Evolutionary conservation across 177 flowering plant species (phyloP), one percentile per base, ranked within the genome.

Genomic region (Vitis hybrid): DNA sequence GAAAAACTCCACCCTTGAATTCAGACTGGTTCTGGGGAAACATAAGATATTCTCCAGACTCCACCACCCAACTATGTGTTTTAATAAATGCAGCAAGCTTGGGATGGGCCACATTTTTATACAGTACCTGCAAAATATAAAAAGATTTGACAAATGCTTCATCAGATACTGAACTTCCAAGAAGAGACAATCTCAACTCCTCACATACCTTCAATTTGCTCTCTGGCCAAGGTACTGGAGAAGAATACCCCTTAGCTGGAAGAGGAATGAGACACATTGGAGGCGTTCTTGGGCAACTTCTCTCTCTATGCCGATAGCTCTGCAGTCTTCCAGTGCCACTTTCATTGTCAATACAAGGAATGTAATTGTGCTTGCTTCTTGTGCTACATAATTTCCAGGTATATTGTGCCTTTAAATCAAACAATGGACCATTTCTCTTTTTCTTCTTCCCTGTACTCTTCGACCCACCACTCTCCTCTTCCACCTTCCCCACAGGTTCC

Each of bases 311-410:
- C 69, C 98, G 76, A 76, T 90, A 90, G 35, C 84, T 74, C 77
- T 85, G 93, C 63, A 82, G 62, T 82, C 70, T 93, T 61, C 81
- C 82, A 30, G 70, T 53, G 21, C 79, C 57, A 65, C 74, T 69
- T 64, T 95, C 98, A 71, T 84, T 71, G 69, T 95, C 99, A 58
- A 91, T 77, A 71, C 98, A 95, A 67, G 99, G 99, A 73, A 95
- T 84, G 76, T 93, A 95, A 72, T 91, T 93, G 54, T 93, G 88
- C 75, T 87, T 87, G 76, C 93, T 91, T 72, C 91, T 91, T 15
- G 87, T 81, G 63, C 64, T 84, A 74, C 99, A 95, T 50, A 80
- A 72, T 77, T 84, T 95, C 99, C 99, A 95, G 49, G 67, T 78
- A 73, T 91, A 87, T 41, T 81, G 87, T 4, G 83, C 84, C 54